Evolutionary conservation across 441 rosid genomes (phyloP).

Genomic region (Populus tomentosa): DNA sequence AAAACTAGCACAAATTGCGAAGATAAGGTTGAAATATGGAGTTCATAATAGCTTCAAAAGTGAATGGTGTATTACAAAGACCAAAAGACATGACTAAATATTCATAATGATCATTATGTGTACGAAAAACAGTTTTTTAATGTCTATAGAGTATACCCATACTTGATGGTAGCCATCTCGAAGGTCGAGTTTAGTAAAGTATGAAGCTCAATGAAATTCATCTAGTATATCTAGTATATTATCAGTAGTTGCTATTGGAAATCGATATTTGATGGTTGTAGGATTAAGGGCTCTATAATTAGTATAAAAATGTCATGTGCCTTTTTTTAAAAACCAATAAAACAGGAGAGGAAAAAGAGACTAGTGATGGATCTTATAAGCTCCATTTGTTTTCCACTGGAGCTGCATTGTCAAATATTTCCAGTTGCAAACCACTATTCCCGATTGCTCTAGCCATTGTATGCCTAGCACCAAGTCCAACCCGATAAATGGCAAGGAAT

Average conservation of each 20-base stretch:
- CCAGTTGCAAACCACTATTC: not conserved
- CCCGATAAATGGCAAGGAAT: too few relatives aligned
- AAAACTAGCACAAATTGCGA: too few relatives aligned
- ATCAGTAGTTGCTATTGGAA: not conserved
- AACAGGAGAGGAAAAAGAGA: not conserved
- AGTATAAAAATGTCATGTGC: not conserved
- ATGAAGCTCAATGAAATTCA: not conserved
- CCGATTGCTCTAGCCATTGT: constrained; percentile 1
- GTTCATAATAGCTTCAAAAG: too few relatives aligned
- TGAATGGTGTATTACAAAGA: not conserved
- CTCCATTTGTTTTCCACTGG: too few relatives aligned
- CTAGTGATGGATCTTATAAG: not conserved
- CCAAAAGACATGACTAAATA: not conserved
- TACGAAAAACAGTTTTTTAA: not conserved
- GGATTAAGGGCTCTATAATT: not conserved
- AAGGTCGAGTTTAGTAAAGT: not conserved
- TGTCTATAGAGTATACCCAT: not conserved
- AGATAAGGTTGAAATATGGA: too few relatives aligned
- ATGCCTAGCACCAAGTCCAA: too few relatives aligned
- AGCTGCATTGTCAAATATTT: constrained; percentile 3
- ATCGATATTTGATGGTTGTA: too few relatives aligned
- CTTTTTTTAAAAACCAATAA: not conserved
- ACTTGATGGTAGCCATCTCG: not conserved
- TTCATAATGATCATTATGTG: not conserved
- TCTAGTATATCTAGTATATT: not conserved